These are phyloP conservation scores for Leccinum subrobustum DNA, from an alignment of 1,284 basidiomycete genomes.

Conservation along the genomic window DNA sequence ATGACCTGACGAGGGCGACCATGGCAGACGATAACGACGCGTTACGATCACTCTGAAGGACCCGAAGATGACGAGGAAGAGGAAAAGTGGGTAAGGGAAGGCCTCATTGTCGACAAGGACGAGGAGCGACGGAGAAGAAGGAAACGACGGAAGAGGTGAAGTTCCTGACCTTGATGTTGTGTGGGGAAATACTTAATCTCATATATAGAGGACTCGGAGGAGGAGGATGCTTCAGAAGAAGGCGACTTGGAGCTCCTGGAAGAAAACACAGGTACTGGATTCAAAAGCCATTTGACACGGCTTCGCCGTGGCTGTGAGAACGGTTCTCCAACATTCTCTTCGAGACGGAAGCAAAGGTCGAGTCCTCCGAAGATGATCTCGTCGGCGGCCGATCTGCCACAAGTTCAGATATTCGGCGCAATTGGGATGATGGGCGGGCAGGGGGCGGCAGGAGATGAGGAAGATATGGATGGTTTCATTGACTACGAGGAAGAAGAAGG, in stretches of 20 bases:
- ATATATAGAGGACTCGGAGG: conserved; percentile 33
- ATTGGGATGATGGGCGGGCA: conserved; percentile 80
- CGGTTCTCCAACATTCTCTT: conserved; percentile 64
- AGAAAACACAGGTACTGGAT: conserved; percentile 87
- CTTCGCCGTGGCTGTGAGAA: conserved; percentile 71
- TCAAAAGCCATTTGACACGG: conserved; percentile 67
- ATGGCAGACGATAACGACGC: conserved; percentile 43
- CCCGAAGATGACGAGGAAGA: conserved; percentile 81
- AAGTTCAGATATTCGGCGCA: conserved; percentile 69
- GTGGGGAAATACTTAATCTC: conserved; percentile 15
- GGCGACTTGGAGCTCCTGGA: conserved; percentile 94
- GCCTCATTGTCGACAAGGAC: conserved; percentile 86
- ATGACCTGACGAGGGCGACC: conserved; percentile 48
- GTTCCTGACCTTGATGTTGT: conserved; percentile 18
- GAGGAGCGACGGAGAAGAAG: conserved; percentile 54
- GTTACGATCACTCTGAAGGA: conserved; percentile 83
- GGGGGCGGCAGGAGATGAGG: conserved; percentile 62
- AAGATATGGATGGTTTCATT: conserved; percentile 88
- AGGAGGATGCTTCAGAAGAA: conserved; percentile 84
- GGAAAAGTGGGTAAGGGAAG: conserved; percentile 68
- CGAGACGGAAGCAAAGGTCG: conserved; percentile 54
- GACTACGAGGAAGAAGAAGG: conserved; percentile 87
- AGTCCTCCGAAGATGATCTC: conserved; percentile 72
- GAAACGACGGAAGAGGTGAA: conserved; percentile 66
- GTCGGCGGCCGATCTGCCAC: conserved; percentile 55